Percentiles rank a stretch among this genome's conserved stretches.
phyloP scores from a whole-genome alignment of 192 early-diverging fungal genomes.

The Coemansia guatemalensis region DNA sequence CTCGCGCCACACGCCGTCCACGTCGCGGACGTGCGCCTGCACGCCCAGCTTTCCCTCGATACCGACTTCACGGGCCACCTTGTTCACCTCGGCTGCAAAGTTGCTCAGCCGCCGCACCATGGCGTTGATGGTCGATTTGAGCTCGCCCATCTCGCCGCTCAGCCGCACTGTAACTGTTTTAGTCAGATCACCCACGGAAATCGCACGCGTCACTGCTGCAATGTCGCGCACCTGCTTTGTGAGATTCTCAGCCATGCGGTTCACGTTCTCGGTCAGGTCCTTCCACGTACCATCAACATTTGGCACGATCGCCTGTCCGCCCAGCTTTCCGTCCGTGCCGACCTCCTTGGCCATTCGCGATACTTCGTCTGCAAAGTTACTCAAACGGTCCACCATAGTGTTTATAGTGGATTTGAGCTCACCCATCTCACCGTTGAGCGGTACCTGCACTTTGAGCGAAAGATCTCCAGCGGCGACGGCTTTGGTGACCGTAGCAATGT shows the following conservation, averaged over 20 bases:
- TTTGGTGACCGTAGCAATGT: conserved; percentile 62
- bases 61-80: conserved; percentile 67
- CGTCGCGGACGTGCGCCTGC: conserved; percentile 69
- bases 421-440: conserved; percentile 58
- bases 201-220: conserved; percentile 65
- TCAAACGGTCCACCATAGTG: conserved; percentile 67
- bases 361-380: conserved; percentile 66
- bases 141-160: conserved; percentile 59
- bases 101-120: conserved; percentile 61
- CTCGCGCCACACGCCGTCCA: conserved; percentile 77
- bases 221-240: conserved; percentile 70
- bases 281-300: conserved; percentile 71
- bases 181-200: conserved; percentile 61
- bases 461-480: conserved; percentile 61
- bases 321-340: conserved; percentile 69
- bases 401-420: conserved; percentile 64
- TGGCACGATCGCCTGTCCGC: conserved; percentile 66
- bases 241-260: conserved; percentile 68
- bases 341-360: conserved; percentile 69
- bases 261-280: conserved; percentile 71
- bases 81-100: conserved; percentile 64
- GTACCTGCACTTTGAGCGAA: conserved; percentile 53
- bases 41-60: conserved; percentile 75
- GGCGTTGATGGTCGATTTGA: conserved; percentile 62
- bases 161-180: conserved; percentile 55